These are phyloP conservation scores for Alisma plantagoaquatica DNA, from an alignment of 106 monocot species.

Conservation along the genomic window DNA sequence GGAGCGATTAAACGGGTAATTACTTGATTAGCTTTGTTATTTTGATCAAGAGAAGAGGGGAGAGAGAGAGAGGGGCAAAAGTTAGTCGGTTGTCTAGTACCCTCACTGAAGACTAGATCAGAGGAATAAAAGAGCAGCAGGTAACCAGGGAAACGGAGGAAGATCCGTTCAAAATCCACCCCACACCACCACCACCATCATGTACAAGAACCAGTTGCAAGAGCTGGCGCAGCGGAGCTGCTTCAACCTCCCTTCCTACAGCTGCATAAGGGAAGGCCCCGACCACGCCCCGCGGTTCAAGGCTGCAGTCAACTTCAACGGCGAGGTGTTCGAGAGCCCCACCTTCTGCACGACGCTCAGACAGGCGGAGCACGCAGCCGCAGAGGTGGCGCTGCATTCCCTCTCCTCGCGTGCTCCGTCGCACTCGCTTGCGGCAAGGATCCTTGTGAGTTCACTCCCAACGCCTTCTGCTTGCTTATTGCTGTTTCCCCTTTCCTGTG, in stretches of 20 bases:
- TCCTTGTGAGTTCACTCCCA: constrained; percentile 38
- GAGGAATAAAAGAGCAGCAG: too few species aligned
- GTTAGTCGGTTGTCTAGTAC: too few species aligned
- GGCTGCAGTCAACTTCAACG: constrained; percentile 86
- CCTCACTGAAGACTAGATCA: too few species aligned
- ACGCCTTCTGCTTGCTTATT: neutral
- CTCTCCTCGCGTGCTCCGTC: constrained; percentile 68
- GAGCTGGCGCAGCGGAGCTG: constrained; percentile 98
- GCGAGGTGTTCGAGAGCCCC: constrained; percentile 78
- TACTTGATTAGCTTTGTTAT: too few species aligned
- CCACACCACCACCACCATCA: too few species aligned
- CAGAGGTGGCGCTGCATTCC: constrained; percentile 70
- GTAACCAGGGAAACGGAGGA: neutral
- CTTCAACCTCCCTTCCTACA: constrained; percentile 90
- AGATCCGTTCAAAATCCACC: neutral
- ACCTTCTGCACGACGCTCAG: constrained; percentile 83
- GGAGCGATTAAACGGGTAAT: too few species aligned
- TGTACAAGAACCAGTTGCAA: constrained; percentile 99
- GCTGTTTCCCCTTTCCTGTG: neutral
- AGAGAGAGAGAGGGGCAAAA: too few species aligned
- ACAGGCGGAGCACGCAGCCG: constrained; percentile 91
- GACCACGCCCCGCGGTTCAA: constrained; percentile 95
- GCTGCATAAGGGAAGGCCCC: constrained; percentile 78
- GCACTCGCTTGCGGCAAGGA: constrained; percentile 77
- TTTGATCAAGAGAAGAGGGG: too few species aligned